phyloP scores from a whole-genome alignment of 2,329 filamentous ascomycete genomes.

The Cladosporium sp. region DNA sequence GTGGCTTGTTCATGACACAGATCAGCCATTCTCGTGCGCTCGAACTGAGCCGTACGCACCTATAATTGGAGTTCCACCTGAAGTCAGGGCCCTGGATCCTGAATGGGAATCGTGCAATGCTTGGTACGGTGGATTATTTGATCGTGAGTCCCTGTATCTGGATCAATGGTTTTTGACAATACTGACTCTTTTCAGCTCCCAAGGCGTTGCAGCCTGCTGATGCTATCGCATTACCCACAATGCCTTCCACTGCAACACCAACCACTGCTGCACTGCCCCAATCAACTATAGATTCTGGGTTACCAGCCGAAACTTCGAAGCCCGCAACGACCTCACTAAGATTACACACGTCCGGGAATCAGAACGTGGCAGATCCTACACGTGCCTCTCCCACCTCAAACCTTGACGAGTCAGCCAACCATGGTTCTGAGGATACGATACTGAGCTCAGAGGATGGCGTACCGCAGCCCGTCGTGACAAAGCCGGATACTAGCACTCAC shows the following conservation, averaged over 20 bases:
- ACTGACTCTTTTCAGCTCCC: background rate
- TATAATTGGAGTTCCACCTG: conserved; percentile 5
- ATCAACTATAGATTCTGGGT: background rate
- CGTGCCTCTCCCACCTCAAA: background rate
- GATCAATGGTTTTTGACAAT: background rate
- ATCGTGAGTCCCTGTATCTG: background rate
- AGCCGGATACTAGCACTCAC: background rate
- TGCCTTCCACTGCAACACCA: background rate
- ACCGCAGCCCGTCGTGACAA: background rate
- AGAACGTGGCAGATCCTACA: background rate
- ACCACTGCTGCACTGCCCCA: background rate
- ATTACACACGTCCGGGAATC: background rate
- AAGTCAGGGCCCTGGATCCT: conserved; percentile 2
- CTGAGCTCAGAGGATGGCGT: background rate
- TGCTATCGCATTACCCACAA: background rate
- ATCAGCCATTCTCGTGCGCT: background rate
- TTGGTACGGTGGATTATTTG: conserved; percentile 6
- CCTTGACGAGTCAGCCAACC: background rate
- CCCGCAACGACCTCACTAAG: background rate
- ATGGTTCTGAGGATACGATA: background rate
- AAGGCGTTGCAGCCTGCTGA: conserved; percentile 5
- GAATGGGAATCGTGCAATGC: background rate
- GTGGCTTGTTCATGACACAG: background rate
- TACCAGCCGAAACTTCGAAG: background rate
- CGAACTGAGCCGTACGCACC: conserved; percentile 4